Evolutionary conservation across 1,284 basidiomycete genomes (phyloP), one percentile per base, ranked within the genome.

Genomic region (Albatrellus sp.): DNA sequence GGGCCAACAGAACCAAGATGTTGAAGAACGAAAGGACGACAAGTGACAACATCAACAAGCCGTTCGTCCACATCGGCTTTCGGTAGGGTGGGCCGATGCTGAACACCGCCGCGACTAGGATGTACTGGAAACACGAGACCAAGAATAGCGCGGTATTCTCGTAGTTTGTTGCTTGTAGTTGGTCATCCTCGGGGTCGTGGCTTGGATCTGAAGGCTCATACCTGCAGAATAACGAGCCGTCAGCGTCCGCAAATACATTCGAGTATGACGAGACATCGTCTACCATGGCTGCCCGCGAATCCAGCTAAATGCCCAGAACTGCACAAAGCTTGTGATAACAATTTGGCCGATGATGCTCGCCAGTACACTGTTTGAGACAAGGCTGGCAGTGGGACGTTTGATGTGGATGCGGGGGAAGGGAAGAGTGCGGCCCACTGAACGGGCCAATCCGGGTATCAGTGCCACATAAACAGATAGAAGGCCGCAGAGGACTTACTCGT

Each of bases 51-150:
- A 96, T 82, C 49, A 94, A 70, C 69, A 81, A 81, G 29, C 91
- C 78, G 59, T 99, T 99, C 7, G 92, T 90, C 75, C 86, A 94
- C 70, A 98, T 90, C 12, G 91, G 77, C 62, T 88, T 85, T 44
- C 96, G 79, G 63, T 94, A 98, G 1, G 96, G 96, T 10, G 93
- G 92, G 0, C 96, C 96, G 52, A 98, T 97, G 60, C 88, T 93
- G 67, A 98, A 99, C 0, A 98, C 90, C 0, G 84, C 92, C 10
- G 93, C 94, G 7, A 97, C 90, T 35, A 98, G 71, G 53, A 98
- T 90, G 63, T 99, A 99, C 66, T 98, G 96, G 77, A 98, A 98
- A 51, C 90, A 94, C 2, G 93, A 97, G 42, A 98, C 73, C 53
- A 98, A 66, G 67, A 98, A 99, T 46, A 99, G 64, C 7, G 77